Evolutionary conservation across 768 basidiomycete species (phyloP).

Genomic region (Mrakia frigida): DNA sequence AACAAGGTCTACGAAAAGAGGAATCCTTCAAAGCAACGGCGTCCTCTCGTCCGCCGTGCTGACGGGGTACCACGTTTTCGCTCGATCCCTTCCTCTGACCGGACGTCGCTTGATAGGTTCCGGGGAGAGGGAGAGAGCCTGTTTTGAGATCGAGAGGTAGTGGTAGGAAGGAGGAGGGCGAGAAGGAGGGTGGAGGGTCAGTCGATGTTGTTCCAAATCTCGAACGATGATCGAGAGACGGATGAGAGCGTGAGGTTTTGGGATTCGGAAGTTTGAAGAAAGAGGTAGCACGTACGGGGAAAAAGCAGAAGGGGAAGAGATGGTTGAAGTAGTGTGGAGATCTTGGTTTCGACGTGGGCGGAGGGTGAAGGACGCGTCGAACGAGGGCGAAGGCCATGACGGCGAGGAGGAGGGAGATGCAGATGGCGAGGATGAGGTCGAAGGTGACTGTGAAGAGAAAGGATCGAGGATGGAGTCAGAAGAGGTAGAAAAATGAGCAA

Average conservation of each 20-base stretch:
- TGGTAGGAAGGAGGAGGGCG: neutral
- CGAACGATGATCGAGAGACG: neutral
- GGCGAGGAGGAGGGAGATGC: conserved; percentile 21
- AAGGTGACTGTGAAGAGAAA: conserved; percentile 18
- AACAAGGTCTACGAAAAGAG: no score
- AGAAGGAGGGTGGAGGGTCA: neutral
- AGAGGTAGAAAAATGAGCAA: neutral
- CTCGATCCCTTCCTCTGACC: conserved; percentile 3
- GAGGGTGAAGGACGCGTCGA: conserved; percentile 13
- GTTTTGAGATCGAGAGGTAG: neutral
- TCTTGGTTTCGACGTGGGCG: conserved; percentile 4
- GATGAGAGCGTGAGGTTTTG: neutral
- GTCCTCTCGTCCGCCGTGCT: conserved; percentile 21
- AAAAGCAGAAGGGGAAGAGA: conserved; percentile 33
- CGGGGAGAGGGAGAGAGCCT: conserved; percentile 8
- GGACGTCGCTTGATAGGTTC: conserved; percentile 9
- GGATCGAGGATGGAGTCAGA: neutral
- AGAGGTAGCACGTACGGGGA: conserved; percentile 17
- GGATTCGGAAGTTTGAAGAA: neutral
- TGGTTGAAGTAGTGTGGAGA: conserved; percentile 20
- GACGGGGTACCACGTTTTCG: conserved; percentile 13
- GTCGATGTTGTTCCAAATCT: no score
- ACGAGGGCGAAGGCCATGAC: conserved; percentile 21
- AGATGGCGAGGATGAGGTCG: conserved; percentile 31
- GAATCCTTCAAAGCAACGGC: conserved; percentile 18